Base-by-base conservation (phyloP, 306 rosid species). In the Casuarina equisetifolia region DNA sequence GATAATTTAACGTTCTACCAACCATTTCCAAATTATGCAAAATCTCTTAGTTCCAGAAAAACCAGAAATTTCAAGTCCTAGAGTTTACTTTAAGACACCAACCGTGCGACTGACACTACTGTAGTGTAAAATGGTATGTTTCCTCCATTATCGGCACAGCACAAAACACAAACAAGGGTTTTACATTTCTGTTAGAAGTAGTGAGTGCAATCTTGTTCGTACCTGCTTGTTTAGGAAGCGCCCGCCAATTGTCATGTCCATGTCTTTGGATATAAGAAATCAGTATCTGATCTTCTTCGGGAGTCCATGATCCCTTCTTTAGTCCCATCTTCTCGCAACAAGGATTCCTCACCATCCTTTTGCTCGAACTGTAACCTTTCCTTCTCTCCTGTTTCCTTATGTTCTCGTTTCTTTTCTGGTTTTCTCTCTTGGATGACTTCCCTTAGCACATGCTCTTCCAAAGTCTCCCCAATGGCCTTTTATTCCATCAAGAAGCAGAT, bases 161-260 rank as follows among this genome's bases (percentile, higher is more conserved):
- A 53, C 25, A 53, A 53, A n/a, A 53, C 7, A 1, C 9, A 17
- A 53, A 53, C 1, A 17, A 53, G 25, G 59, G n/a, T 53, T n/a
- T 53, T 15, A 53, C 6, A 17, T 53, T 53, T 35, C 6, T 61
- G 3, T 9, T 61, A 5, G 35, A 2, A 61, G 35, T 35, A 35
- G 36, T n/a, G 2, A 50, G 16, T 10, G 7, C 19, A 3, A n/a
- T 32, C 1, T 54, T 55, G 40, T 63, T 83, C 32, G 1, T 25
- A 94, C 99, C 97, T 46, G 99, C 96, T 74, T 85, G 96, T 48
- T 92, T 95, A 0, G 99, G 99, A 58, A 95, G 99, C 51, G 99
- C 97, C 61, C 99, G 92, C 99, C 99, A 95, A 49, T 95, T 95
- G 39, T 79, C 87, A 87, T 92, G 97, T 70, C 99, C 99, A 76